These are phyloP conservation scores for Paramecium bursaria DNA, from an alignment of 73 alveolate species.

Conservation along the genomic window DNA sequence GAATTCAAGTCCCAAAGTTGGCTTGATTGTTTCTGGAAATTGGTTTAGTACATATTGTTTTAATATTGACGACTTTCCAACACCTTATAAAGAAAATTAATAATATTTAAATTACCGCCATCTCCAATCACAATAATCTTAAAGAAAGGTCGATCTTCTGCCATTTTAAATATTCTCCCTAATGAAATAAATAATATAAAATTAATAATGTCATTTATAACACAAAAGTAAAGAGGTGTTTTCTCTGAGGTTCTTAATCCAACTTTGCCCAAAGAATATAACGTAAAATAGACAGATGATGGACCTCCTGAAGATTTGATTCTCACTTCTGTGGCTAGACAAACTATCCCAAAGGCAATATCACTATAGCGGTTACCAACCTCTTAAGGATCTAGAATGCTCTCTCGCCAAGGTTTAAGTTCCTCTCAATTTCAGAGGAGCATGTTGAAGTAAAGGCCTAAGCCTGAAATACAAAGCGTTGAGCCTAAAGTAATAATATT, in stretches of 20 bases:
- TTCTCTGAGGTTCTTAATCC: conserved; percentile 69
- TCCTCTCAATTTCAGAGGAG: conserved; percentile 55
- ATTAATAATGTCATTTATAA: conserved; percentile 32
- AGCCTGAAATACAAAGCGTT: conserved; percentile 47
- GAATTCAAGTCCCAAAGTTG: conserved; percentile 48
- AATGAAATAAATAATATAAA: too few relatives aligned
- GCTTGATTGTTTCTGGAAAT: background rate
- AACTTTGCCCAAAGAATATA: conserved; percentile 12
- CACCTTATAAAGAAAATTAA: conserved; percentile 4
- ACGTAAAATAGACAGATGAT: conserved; percentile 30
- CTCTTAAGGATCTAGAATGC: conserved; percentile 33
- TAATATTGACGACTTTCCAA: conserved; percentile 15
- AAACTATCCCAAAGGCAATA: conserved; percentile 64
- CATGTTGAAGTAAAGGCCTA: conserved; percentile 26
- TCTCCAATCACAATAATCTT: conserved; percentile 44
- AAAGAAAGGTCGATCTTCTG: too few relatives aligned
- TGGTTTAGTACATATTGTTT: background rate
- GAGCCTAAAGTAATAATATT: conserved; percentile 62
- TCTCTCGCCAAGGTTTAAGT: conserved; percentile 43
- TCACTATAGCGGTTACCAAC: conserved; percentile 70
- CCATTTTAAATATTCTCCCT: too few relatives aligned
- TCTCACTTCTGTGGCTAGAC: conserved; percentile 7
- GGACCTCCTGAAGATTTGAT: conserved; percentile 59
- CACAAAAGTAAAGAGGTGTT: conserved; percentile 68
- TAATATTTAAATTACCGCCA: conserved; percentile 5